phyloP scores from a whole-genome alignment of 202 grass and related monocot genomes.

The Carex arenaria region DNA sequence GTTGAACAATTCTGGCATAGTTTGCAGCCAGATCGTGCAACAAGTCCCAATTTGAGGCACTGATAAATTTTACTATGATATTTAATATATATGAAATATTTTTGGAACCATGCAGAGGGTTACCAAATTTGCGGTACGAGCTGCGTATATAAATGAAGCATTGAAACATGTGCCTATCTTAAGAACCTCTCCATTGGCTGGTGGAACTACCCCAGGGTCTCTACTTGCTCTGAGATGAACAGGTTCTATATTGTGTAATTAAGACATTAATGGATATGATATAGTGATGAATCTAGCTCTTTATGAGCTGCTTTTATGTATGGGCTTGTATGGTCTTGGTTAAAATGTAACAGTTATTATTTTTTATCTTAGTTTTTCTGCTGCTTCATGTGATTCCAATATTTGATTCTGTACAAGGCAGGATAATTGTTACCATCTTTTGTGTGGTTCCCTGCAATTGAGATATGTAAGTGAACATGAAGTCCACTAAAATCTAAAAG shows the following conservation, averaged over 20 bases:
- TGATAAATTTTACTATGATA: neutral
- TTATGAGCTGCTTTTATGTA: constrained; percentile 12
- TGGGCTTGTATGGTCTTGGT: neutral
- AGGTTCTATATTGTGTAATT: neutral
- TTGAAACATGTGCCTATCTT: constrained; percentile 23
- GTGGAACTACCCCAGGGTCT: constrained; percentile 8
- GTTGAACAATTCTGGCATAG: neutral
- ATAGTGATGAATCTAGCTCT: constrained; percentile 13
- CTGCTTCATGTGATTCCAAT: neutral
- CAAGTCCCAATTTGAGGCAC: neutral
- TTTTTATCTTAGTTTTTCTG: neutral
- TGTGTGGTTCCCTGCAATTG: no score
- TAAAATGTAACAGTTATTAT: neutral
- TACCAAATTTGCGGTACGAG: constrained; percentile 18
- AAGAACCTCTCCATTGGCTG: constrained; percentile 13
- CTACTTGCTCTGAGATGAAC: constrained; percentile 27
- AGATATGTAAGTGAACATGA: no score
- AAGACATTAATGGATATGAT: constrained; percentile 5
- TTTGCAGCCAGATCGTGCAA: neutral
- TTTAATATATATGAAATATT: constrained; percentile 6
- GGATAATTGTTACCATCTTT: neutral
- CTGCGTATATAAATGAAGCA: constrained; percentile 25
- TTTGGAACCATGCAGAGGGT: constrained; percentile 26
- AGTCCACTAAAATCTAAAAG: no score
- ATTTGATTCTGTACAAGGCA: neutral